Evolutionary conservation across 164 flowering plant species (phyloP).

Genomic region (Pachysandra terminalis): DNA sequence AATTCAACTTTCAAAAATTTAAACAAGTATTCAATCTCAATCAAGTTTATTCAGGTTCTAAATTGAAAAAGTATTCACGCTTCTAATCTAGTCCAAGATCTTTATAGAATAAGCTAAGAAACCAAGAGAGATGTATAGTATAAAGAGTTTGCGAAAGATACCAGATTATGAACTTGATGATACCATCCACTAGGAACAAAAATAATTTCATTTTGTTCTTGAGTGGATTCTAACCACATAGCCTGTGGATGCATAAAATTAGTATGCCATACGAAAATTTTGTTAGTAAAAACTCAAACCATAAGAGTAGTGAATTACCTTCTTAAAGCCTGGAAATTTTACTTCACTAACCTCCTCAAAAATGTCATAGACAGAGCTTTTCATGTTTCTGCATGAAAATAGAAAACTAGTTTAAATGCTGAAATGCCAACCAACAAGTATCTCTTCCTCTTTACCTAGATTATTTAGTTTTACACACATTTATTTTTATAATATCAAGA

Average conservation of each 20-base stretch:
- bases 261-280: not conserved
- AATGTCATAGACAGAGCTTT: constrained; percentile 65
- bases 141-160: constrained; percentile 14
- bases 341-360: constrained; percentile 64
- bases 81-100: not conserved
- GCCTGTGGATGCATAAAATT: constrained; percentile 37
- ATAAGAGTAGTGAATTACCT: constrained; percentile 39
- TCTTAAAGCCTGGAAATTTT: constrained; percentile 67
- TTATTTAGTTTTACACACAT: not conserved
- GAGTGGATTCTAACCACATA: constrained; percentile 82
- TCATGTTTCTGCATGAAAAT: constrained; percentile 58
- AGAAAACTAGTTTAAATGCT: constrained; percentile 3
- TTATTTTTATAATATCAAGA: no score
- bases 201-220: constrained; percentile 71
- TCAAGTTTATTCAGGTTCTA: no score
- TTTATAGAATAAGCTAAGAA: not conserved
- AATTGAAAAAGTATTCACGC: no score
- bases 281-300: not conserved
- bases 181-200: constrained; percentile 99
- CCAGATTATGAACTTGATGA: constrained; percentile 98
- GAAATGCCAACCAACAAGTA: not conserved
- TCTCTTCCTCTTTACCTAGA: not conserved
- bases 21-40: no score
- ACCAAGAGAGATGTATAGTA: not conserved
- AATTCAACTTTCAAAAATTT: no score